Evolutionary conservation across 768 basidiomycete species (phyloP).

Genomic region (Mycena olivaceomarginata): DNA sequence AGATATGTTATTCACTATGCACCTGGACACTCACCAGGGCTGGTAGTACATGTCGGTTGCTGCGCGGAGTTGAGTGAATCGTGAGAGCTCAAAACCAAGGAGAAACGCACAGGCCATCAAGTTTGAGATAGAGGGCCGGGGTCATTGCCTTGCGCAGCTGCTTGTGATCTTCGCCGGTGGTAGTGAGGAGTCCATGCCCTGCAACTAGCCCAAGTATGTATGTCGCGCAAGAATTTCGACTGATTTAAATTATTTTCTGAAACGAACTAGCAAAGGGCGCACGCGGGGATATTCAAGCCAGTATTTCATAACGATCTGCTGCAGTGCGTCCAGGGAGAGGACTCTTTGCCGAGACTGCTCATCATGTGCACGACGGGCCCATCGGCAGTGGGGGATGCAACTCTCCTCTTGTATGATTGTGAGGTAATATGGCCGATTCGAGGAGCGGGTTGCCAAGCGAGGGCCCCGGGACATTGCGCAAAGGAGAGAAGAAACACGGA

Average conservation of each 20-base stretch:
- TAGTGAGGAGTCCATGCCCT: conserved; percentile 68
- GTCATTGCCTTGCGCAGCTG: conserved; percentile 72
- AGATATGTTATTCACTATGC: too few species aligned
- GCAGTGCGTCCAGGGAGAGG: conserved; percentile 57
- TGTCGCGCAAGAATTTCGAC: conserved; percentile 64
- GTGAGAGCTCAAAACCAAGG: background rate
- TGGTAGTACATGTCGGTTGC: conserved; percentile 69
- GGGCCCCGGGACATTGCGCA: conserved; percentile 62
- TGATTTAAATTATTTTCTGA: background rate
- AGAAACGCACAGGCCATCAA: conserved; percentile 60
- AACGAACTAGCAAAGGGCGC: conserved; percentile 23
- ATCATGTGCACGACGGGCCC: conserved; percentile 66
- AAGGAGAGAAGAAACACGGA: conserved; percentile 59
- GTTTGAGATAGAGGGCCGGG: conserved; percentile 66
- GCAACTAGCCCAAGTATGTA: conserved; percentile 62
- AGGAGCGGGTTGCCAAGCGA: conserved; percentile 55
- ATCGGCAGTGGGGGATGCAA: conserved; percentile 65
- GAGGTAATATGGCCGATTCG: conserved; percentile 60
- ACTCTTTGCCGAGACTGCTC: conserved; percentile 68
- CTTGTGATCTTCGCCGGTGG: conserved; percentile 69
- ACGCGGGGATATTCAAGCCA: conserved; percentile 69
- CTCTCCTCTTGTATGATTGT: conserved; percentile 61
- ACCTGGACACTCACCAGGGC: conserved; percentile 54
- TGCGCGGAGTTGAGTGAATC: conserved; percentile 39
- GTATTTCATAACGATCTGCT: conserved; percentile 63